Evolutionary conservation across 164 flowering plant species (phyloP).

Genomic region (Vitis amurensis): DNA sequence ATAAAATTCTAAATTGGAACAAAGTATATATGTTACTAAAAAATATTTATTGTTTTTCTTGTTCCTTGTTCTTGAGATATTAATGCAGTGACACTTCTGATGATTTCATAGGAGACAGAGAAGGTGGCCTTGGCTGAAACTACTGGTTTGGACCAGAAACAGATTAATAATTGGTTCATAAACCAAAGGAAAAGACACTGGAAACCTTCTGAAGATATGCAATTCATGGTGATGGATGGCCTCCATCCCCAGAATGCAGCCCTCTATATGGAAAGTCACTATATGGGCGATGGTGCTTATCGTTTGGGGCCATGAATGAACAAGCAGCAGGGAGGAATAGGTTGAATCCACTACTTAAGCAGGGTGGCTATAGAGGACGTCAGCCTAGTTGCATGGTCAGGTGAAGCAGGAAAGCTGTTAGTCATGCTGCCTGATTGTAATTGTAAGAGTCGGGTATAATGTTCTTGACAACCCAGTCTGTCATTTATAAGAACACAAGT

Average conservation of each 20-base stretch:
- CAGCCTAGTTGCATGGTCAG: background rate
- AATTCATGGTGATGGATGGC: slow-evolving; percentile 95
- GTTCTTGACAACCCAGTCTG: background rate
- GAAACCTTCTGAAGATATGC: slow-evolving; percentile 98
- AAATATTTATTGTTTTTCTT: too few species aligned
- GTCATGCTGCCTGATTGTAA: background rate
- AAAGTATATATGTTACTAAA: too few species aligned
- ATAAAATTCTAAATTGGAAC: background rate
- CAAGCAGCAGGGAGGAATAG: background rate
- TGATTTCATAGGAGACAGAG: slow-evolving; percentile 68
- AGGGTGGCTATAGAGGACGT: background rate
- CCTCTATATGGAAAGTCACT: slow-evolving; percentile 83
- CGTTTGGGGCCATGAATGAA: slow-evolving; percentile 53
- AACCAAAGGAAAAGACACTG: slow-evolving; percentile 98
- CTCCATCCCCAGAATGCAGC: slow-evolving; percentile 74
- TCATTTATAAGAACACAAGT: background rate
- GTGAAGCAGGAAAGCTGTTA: background rate
- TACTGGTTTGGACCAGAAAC: slow-evolving; percentile 95
- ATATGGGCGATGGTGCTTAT: slow-evolving; percentile 68
- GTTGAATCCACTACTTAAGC: background rate
- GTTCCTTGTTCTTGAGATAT: too few species aligned
- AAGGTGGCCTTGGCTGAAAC: slow-evolving; percentile 95
- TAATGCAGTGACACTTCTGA: background rate
- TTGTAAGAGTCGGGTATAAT: background rate
- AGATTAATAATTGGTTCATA: slow-evolving; percentile 96